Conservation (phyloP, 208 protist genomes). For the Acanthamoeba castellanii region DNA sequence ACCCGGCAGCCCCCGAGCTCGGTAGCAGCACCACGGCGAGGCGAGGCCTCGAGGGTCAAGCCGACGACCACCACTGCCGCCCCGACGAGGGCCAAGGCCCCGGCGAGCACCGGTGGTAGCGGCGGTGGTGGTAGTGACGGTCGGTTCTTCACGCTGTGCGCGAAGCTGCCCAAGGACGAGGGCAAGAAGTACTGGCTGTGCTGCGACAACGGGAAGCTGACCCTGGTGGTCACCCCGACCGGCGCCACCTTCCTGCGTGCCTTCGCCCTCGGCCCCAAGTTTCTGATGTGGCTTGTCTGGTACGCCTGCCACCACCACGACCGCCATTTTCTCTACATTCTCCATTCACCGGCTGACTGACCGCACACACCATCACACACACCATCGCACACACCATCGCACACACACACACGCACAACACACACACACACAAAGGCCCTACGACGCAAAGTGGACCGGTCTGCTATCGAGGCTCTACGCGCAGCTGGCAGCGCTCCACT, state of each 20-base stretch:
- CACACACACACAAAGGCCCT: neutral
- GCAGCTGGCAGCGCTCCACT: conserved; percentile 8
- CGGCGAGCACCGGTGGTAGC: no score
- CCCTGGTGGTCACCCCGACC: neutral
- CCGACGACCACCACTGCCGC: neutral
- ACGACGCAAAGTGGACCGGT: neutral
- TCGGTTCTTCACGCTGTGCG: neutral
- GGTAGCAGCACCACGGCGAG: neutral
- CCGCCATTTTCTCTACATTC: no score
- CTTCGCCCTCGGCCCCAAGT: neutral
- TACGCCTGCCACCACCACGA: neutral
- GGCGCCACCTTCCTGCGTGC: neutral
- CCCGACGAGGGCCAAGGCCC: no score
- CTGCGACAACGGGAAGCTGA: neutral
- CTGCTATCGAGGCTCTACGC: conserved; percentile 13
- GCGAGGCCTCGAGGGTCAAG: neutral
- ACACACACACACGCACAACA: neutral
- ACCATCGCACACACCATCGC: neutral
- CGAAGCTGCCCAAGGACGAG: neutral
- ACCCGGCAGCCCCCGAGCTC: no score
- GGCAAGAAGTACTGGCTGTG: conserved; percentile 30
- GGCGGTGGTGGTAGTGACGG: neutral
- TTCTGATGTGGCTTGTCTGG: neutral
- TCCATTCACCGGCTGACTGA: no score
- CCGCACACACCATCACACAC: no score